These are phyloP conservation scores for Radiomyces spectabilis DNA, from an alignment of 192 early-diverging fungal genomes.

Conservation along the genomic window DNA sequence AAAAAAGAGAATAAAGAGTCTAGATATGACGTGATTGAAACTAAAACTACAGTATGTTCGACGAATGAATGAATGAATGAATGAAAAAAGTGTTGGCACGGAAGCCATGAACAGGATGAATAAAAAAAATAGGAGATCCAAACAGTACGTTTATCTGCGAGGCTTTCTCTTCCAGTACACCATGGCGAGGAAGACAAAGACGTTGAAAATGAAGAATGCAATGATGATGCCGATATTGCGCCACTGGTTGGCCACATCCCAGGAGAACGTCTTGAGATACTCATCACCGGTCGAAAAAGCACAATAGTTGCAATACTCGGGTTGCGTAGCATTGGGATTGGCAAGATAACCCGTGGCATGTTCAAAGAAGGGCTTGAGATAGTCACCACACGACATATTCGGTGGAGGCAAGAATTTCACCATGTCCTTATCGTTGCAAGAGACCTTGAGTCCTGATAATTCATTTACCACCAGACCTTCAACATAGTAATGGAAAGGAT, in stretches of 20 bases:
- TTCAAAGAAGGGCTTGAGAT: conserved; percentile 43
- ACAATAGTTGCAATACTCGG: conserved; percentile 54
- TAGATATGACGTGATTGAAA: not conserved
- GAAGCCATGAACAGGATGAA: not conserved
- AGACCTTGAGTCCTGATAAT: conserved; percentile 35
- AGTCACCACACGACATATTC: conserved; percentile 55
- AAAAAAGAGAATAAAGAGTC: not conserved
- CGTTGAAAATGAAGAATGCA: conserved; percentile 53
- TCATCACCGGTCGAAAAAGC: conserved; percentile 45
- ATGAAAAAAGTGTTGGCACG: not conserved
- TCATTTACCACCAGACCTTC: conserved; percentile 59
- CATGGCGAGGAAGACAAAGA: conserved; percentile 31
- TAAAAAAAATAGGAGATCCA: not conserved
- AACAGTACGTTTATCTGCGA: conserved; percentile 4
- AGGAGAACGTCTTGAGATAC: conserved; percentile 30
- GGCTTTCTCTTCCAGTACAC: conserved; percentile 33
- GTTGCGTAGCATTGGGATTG: conserved; percentile 36
- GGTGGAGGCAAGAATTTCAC: conserved; percentile 45
- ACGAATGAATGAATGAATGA: not conserved
- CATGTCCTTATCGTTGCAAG: conserved; percentile 44
- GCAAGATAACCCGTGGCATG: conserved; percentile 53
- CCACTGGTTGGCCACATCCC: conserved; percentile 55
- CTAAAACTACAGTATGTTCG: too few relatives aligned
- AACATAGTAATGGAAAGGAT: conserved; percentile 61
- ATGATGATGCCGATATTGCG: conserved; percentile 62